A percentile compares a stretch with the other conserved stretches of the same genome.
These are phyloP conservation scores for Nannochloropsis gaditana DNA, from an alignment of 108 stramenopile genomes.

Conservation along the genomic window DNA sequence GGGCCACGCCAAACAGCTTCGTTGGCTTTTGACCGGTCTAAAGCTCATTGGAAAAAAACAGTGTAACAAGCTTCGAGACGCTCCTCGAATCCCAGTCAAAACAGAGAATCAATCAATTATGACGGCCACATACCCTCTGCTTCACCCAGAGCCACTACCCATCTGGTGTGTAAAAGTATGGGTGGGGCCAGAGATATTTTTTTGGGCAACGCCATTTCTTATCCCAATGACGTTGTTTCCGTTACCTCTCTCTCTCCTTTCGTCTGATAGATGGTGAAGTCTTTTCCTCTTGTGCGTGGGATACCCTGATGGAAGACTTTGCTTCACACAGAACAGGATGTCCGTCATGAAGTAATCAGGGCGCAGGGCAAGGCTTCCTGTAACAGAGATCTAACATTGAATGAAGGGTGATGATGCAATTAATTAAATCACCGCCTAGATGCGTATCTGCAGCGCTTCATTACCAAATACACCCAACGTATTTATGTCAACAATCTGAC, in stretches of 20 bases:
- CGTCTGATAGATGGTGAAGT: not conserved
- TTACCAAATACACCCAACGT: too few species aligned
- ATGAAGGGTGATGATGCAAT: not conserved
- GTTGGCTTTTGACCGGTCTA: not conserved
- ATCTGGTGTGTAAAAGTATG: not conserved
- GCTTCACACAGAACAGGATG: not conserved
- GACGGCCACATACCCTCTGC: not conserved
- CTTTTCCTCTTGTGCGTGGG: not conserved
- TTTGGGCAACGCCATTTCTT: not conserved
- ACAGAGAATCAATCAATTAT: not conserved
- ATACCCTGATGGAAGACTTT: conserved; percentile 14
- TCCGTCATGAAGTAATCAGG: not conserved
- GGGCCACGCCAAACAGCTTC: not conserved
- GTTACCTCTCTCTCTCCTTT: not conserved
- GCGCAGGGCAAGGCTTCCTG: not conserved
- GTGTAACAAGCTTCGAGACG: not conserved
- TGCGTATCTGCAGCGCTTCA: not conserved
- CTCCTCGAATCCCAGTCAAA: too few species aligned
- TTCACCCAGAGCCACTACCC: not conserved
- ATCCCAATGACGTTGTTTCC: not conserved
- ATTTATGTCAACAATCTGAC: too few species aligned
- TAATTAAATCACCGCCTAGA: not conserved
- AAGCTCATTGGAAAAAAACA: not conserved
- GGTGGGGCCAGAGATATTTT: not conserved
- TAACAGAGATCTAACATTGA: not conserved